Conservation (phyloP, 2,329 filamentous ascomycete species). For the Ceratocystis diversiconidia region DNA sequence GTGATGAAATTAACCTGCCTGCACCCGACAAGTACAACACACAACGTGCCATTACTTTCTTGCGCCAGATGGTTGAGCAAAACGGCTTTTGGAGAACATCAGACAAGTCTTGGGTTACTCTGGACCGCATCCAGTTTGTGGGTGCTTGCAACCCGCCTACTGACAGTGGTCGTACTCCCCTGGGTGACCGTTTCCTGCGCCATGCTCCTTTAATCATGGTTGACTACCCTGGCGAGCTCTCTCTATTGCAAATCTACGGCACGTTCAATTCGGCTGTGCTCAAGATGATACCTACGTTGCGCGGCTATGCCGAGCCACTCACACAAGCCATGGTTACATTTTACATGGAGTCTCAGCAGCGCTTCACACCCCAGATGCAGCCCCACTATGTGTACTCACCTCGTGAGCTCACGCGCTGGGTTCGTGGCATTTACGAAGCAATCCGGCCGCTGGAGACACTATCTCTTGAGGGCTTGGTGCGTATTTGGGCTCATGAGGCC, state of each 20-base stretch:
- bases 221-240: slow-evolving; percentile 91
- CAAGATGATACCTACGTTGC: slow-evolving; percentile 90
- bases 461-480: slow-evolving; percentile 76
- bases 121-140: slow-evolving; percentile 97
- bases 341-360: slow-evolving; percentile 84
- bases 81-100: slow-evolving; percentile 98
- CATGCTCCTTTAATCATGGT: slow-evolving; percentile 99
- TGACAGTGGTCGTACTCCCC: slow-evolving; percentile 86
- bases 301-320: slow-evolving; percentile 84
- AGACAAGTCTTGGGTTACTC: slow-evolving; percentile 93
- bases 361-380: slow-evolving; percentile 92
- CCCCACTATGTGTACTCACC: slow-evolving; percentile 99
- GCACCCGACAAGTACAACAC: slow-evolving; percentile 96
- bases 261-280: slow-evolving; percentile 94
- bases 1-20: slow-evolving; percentile 97
- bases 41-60: slow-evolving; percentile 90
- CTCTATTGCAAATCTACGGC: slow-evolving; percentile 92
- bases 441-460: slow-evolving; percentile 83
- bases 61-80: slow-evolving; percentile 93
- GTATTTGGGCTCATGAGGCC: slow-evolving; percentile 97
- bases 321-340: slow-evolving; percentile 97
- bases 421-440: slow-evolving; percentile 91
- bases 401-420: slow-evolving; percentile 95
- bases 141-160: slow-evolving; percentile 97
- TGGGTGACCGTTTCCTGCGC: slow-evolving; percentile 84